Evolutionary conservation across 129 eudicot genomes (phyloP), one percentile per base, ranked within the genome.

Genomic region (Solidago caesia): DNA sequence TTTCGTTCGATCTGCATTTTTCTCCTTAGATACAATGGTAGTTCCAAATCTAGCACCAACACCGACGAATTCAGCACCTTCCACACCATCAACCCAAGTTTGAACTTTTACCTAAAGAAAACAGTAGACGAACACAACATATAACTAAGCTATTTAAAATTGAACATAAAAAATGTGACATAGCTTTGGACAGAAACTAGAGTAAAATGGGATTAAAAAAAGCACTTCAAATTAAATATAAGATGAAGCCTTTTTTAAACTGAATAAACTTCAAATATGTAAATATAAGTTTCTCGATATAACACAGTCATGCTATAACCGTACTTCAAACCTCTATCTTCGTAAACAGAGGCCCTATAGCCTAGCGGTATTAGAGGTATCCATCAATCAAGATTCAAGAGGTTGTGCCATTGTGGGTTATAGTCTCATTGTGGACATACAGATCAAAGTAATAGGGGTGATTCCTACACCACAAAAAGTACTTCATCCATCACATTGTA

Each of bases 21-120:
- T 92, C 87, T 92, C 96, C 87, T 92, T 87, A 13, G 97, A 85
- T 33, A 85, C 91, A 29, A 92, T 87, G 46, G 86, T 78, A 12
- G 91, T 75, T 66, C 97, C 97, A 82, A 92, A 92, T 85, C 96
- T 85, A 60, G 97, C 97, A 80, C 97, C 97, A 68, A 89, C 91
- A 8, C 97, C 97, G 56, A 89, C 96, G 79, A 83, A 92, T 72
- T 92, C 93, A 4, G 67, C 75, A 47, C 76, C 72, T 79, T 89
- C 93, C 76, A 71, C 60, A 10, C 96, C 97, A 78, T 89, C 79
- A 42, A 92, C 78, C 97, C 96, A 92, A 15, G 93, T 87, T 84
- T 89, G 97, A 84, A 92, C 91, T 84, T 92, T 92, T 25, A 92
- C 96, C 97, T 92, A 73, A 44, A 67, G 77, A 75, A 44, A 59